Evolutionary conservation across 768 basidiomycete genomes (phyloP), one percentile per base, ranked within the genome.

Genomic region (Brasilioporus rufonigricans): DNA sequence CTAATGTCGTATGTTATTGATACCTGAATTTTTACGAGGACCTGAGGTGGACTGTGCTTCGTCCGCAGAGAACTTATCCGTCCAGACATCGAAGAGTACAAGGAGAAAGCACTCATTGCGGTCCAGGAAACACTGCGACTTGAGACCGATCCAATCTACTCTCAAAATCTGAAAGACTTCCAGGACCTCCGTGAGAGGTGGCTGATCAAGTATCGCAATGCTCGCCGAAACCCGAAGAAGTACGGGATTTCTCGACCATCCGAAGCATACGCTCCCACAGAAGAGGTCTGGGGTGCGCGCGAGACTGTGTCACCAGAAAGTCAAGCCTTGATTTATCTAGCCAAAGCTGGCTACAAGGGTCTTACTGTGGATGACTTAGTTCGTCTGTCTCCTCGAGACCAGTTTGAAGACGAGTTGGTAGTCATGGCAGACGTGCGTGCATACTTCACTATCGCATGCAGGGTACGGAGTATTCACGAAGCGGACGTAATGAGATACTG

Each of bases 401-500:
- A 29, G 0, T 76, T 66, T 55, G 68, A 73, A 36, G 74, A 78
- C 14, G 84, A 81, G 47, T 52, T 84, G 14, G 55, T 62, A 2
- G 74, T 84, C 7, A 81, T 82, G 78, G 79, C 82, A 0, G 76
- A 78, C 18, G 79, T 83, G 0, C 74, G 76, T 0, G 83, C 80
- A 5, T 86, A 82, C 56, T 84, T 79, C 62, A 75, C 80, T 36
- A 74, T 84, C 0, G 76, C 82, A 8, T 77, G 74, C 69, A 79
- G 80, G 73, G 83, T 81, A 53, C 19, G 68, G 1, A 13, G n/a
- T 52, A 43, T 16, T 21, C 4, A 21, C 6, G 4, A n/a, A 31
- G 19, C 7, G 18, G 18, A 54, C 16, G 0, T 7, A 10, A n/a
- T 27, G 27, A 39, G 38, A 51, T 14, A 10, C 43, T 52, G 10